Base-by-base conservation (phyloP, 163 green algal genomes). In the Volvox carteri region DNA sequence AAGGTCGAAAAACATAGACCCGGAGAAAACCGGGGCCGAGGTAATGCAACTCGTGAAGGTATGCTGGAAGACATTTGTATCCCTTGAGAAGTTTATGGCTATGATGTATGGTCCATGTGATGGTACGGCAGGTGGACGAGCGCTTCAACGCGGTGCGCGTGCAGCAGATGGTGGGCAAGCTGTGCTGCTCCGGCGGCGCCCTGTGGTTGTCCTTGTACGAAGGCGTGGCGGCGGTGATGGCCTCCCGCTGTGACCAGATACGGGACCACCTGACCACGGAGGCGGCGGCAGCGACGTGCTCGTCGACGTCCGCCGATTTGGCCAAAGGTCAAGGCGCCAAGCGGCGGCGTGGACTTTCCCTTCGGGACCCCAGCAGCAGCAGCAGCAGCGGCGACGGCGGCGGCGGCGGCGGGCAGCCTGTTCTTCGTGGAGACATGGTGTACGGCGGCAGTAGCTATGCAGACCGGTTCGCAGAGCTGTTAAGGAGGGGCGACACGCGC, bases 371-470 rank as follows among this genome's bases (percentile, higher is more conserved):
- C 72, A 21, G 37, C 72, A 18, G 41, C 72, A 33, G 44, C 74
- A 21, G n/a, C 23, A 35, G 30, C 21, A 35, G 25, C 19, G 33
- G 50, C 50, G 50, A 30, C 33, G 50, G 50, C 33, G 11, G 76
- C 33, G 33, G 8, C 46, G 12, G 28, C 50, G 70, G 48, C 50
- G 28, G 46, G 46, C 46, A 19, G 46, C 74, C 37, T 35, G 3
- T 58, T 41, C 41, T 86, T 2, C 58, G 60, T 0, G 79, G 79
- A 2, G 79, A 86, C 41, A 58, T 86, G 60, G 79, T 86, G 79
- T 86, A 86, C 42, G 60, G 60, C 79, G 79, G 79, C 60, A 58
- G 79, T 19, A 77, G 79, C 79, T 86, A 86, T 30, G 79, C 79
- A 0, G 79, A 74, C 42, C 42, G 4, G n/a, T 86, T 86, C 42